Conservation (phyloP, 805 yeast genomes). For the Candida sithepensis region DNA sequence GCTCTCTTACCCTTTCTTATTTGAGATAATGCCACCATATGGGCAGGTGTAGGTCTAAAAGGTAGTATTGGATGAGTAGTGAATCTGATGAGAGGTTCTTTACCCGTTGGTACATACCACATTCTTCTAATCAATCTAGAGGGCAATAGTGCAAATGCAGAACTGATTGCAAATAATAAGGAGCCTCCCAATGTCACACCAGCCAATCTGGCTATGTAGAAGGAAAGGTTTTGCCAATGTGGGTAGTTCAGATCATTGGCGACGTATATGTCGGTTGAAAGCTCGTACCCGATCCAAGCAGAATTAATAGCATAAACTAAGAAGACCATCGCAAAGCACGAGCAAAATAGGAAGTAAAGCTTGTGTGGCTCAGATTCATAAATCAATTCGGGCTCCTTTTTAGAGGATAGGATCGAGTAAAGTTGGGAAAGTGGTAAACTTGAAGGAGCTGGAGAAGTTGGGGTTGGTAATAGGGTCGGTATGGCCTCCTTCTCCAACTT, state of each 20-base stretch:
- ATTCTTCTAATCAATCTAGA: slow-evolving; percentile 70
- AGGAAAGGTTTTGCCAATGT: slow-evolving; percentile 22
- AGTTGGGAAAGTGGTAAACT: slow-evolving; percentile 58
- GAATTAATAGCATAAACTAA: slow-evolving; percentile 61
- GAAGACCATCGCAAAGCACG: slow-evolving; percentile 65
- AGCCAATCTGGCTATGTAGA: slow-evolving; percentile 23
- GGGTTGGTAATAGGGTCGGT: slow-evolving; percentile 68
- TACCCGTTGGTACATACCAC: slow-evolving; percentile 66
- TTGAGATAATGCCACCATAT: slow-evolving; percentile 57
- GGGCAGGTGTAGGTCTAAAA: slow-evolving; percentile 70
- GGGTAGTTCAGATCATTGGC: slow-evolving; percentile 30
- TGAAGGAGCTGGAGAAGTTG: slow-evolving; percentile 74
- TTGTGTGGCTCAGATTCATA: slow-evolving; percentile 85
- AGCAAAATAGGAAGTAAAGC: slow-evolving; percentile 65
- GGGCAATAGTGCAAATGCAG: slow-evolving; percentile 51
- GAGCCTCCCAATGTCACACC: slow-evolving; percentile 38
- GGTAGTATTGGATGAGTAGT: slow-evolving; percentile 77
- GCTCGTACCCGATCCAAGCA: slow-evolving; percentile 27
- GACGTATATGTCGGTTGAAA: slow-evolving; percentile 25
- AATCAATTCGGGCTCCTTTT: slow-evolving; percentile 64
- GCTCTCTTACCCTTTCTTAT: slow-evolving; percentile 56
- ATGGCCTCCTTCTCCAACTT: slow-evolving; percentile 61
- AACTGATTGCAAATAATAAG: slow-evolving; percentile 39
- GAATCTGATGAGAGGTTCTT: slow-evolving; percentile 45
- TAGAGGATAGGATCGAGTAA: slow-evolving; percentile 47